phyloP scores from a whole-genome alignment of 371 early-diverging fungal genomes.

The Zancudomyces culisetae region DNA sequence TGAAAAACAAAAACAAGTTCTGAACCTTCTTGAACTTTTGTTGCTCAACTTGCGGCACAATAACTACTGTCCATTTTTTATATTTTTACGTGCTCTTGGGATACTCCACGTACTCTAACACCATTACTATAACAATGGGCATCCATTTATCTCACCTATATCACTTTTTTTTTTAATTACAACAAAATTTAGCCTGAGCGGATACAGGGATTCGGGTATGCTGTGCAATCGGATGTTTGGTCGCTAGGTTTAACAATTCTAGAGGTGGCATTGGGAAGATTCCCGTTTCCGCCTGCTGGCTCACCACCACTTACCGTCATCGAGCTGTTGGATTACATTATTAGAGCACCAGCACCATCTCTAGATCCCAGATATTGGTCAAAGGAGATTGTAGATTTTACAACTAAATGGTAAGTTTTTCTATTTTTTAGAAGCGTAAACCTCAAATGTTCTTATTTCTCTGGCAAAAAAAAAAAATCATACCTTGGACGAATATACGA shows the following conservation, averaged over 20 bases:
- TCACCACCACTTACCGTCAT: conserved; percentile 59
- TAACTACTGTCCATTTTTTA: too few species aligned
- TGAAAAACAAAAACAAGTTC: too few species aligned
- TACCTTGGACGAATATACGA: background rate
- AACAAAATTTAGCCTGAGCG: conserved; percentile 81
- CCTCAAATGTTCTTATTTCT: background rate
- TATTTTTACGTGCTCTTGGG: background rate
- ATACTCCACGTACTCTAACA: too few species aligned
- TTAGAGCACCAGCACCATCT: conserved; percentile 72
- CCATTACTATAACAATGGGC: too few species aligned
- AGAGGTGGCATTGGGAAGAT: conserved; percentile 76
- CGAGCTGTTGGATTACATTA: conserved; percentile 82
- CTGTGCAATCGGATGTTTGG: conserved; percentile 91
- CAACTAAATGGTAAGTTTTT: conserved; percentile 41
- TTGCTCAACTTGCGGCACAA: too few species aligned
- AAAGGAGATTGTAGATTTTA: conserved; percentile 52
- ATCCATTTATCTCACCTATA: too few species aligned
- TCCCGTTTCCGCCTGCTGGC: conserved; percentile 70
- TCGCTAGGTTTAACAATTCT: conserved; percentile 79
- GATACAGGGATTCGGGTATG: conserved; percentile 76
- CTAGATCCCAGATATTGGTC: conserved; percentile 51
- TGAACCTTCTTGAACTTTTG: too few species aligned
- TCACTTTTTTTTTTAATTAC: too few species aligned
- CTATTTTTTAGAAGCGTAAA: background rate
- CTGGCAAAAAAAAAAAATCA: background rate